A percentile compares a stretch with the other conserved stretches of the same genome.
Evolutionary conservation across 768 basidiomycete species (phyloP).

Genomic region (Calocera viscosa): DNA sequence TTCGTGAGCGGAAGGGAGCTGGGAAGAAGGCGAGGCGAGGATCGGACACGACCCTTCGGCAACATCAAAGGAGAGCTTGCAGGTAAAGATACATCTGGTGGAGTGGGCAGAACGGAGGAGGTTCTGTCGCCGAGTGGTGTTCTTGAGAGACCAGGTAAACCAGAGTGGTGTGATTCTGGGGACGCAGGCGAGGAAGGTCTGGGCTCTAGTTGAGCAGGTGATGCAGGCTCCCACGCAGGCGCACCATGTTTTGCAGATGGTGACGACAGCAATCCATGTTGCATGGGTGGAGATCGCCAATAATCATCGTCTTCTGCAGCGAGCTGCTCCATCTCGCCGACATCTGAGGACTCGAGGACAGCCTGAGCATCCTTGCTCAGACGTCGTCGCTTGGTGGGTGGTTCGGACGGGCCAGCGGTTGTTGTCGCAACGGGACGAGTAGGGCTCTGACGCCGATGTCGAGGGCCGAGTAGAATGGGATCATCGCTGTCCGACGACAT

Average conservation of each 20-base stretch:
- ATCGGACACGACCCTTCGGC: background rate
- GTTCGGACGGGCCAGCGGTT: background rate
- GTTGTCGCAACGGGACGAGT: background rate
- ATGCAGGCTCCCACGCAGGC: background rate
- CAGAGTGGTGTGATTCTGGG: background rate
- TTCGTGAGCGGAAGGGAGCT: background rate
- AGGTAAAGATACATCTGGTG: background rate
- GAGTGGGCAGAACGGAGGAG: background rate
- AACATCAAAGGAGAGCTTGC: background rate
- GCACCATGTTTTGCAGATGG: no score
- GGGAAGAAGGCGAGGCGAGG: background rate
- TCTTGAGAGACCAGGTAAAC: background rate
- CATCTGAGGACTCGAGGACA: conserved; percentile 50
- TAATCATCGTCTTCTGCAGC: conserved; percentile 10
- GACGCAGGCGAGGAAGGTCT: background rate
- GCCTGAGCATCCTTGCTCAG: conserved; percentile 28
- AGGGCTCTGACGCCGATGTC: background rate
- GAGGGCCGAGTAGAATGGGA: background rate
- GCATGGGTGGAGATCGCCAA: background rate
- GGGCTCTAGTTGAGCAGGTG: no score
- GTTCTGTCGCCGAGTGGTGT: background rate
- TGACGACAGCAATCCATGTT: no score
- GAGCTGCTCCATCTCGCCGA: conserved; percentile 43
- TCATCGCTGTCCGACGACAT: conserved; percentile 8
- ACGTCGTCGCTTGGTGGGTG: background rate